These are phyloP conservation scores for Thelephora aurantiotincta DNA, from an alignment of 768 basidiomycete genomes.

Conservation along the genomic window DNA sequence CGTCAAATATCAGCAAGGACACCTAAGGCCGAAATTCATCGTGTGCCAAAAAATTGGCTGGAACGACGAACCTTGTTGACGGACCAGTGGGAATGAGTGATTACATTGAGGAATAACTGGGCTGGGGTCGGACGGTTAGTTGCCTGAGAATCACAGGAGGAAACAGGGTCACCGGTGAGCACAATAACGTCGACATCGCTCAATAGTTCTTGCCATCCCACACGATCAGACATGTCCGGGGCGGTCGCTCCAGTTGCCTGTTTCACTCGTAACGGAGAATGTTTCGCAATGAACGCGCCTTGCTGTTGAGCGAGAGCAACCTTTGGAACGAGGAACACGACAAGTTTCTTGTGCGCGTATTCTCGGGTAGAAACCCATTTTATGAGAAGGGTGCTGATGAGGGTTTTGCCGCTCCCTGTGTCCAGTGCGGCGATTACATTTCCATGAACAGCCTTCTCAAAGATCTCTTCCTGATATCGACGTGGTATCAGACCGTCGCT, in stretches of 20 bases:
- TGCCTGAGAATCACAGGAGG: background rate
- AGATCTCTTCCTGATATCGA: constrained; percentile 43
- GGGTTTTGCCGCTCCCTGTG: constrained; percentile 49
- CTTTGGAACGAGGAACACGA: constrained; percentile 76
- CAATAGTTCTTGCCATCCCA: constrained; percentile 52
- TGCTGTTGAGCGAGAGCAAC: constrained; percentile 82
- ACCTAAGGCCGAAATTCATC: constrained; percentile 21
- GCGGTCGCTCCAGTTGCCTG: constrained; percentile 60
- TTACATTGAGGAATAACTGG: constrained; percentile 67
- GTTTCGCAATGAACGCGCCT: constrained; percentile 43
- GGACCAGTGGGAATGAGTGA: constrained; percentile 73
- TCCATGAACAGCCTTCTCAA: constrained; percentile 30
- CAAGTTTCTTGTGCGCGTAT: constrained; percentile 36
- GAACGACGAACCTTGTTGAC: constrained; percentile 35
- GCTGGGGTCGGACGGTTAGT: constrained; percentile 26
- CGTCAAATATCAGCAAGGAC: constrained; percentile 41
- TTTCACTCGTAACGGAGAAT: constrained; percentile 52
- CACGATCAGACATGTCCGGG: constrained; percentile 54
- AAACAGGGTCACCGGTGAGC: constrained; percentile 54
- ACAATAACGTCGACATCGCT: constrained; percentile 61
- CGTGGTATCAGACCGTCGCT: constrained; percentile 28
- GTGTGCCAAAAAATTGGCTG: background rate
- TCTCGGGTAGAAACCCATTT: constrained; percentile 55
- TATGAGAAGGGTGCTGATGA: constrained; percentile 50
- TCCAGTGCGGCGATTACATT: constrained; percentile 48